Conservation (phyloP, 305 asterid genomes). For the Solanum chacoense region DNA sequence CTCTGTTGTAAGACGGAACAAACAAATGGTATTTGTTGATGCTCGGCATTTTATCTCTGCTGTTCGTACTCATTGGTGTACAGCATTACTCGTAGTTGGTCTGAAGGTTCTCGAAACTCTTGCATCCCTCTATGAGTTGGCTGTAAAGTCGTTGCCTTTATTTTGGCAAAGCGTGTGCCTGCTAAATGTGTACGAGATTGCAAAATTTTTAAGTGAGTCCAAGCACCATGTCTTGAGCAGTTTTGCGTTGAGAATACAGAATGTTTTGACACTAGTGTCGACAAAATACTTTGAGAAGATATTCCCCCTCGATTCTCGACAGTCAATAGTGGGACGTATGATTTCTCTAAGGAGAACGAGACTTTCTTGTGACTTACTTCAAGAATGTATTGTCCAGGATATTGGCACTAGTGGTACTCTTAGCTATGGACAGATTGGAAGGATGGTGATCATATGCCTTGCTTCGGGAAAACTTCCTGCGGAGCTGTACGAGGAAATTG, state of each 20-base stretch:
- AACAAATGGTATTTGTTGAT: slow-evolving; percentile 14
- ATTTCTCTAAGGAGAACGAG: slow-evolving; percentile 29
- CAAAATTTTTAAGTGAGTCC: slow-evolving; percentile 18
- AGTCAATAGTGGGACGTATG: slow-evolving; percentile 25
- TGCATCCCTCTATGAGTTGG: slow-evolving; percentile 14
- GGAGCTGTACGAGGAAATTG: slow-evolving; percentile 12
- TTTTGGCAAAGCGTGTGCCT: slow-evolving; percentile 28
- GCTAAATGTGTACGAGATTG: slow-evolving; percentile 18
- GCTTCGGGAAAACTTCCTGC: slow-evolving; percentile 24
- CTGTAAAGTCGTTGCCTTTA: background rate
- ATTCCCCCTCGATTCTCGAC: slow-evolving; percentile 38
- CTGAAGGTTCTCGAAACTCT: slow-evolving; percentile 37
- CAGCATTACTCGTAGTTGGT: slow-evolving; percentile 35
- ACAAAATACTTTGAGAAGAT: slow-evolving; percentile 20
- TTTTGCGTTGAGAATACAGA: slow-evolving; percentile 12
- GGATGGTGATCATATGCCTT: slow-evolving; percentile 31
- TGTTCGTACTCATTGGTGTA: slow-evolving; percentile 30
- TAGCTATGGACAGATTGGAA: slow-evolving; percentile 35
- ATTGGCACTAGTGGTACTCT: slow-evolving; percentile 6
- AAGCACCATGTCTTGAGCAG: background rate
- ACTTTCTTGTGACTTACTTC: slow-evolving; percentile 26
- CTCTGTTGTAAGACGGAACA: background rate
- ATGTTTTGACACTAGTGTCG: slow-evolving; percentile 10
- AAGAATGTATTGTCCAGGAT: slow-evolving; percentile 18
- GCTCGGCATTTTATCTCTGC: slow-evolving; percentile 27